phyloP scores from a whole-genome alignment of 1,139 yeast species.

The Lodderomyces orthopsilosis region DNA sequence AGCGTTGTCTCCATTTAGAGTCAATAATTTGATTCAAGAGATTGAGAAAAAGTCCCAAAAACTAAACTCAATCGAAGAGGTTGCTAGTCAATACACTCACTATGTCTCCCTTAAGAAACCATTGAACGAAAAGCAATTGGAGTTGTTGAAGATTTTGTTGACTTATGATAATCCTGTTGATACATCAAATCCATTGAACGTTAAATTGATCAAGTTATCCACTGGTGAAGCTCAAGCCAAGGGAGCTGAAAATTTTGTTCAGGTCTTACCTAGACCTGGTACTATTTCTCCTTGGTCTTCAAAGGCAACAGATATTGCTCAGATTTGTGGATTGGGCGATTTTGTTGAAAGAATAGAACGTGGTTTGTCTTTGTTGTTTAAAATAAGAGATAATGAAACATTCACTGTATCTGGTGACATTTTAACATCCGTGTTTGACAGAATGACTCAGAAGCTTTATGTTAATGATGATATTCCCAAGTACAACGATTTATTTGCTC shows the following conservation, averaged over 20 bases:
- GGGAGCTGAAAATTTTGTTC: slow-evolving; percentile 57
- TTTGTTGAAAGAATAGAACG: slow-evolving; percentile 84
- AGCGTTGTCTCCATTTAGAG: slow-evolving; percentile 59
- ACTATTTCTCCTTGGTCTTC: slow-evolving; percentile 99
- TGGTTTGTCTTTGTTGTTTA: slow-evolving; percentile 73
- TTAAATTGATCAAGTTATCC: slow-evolving; percentile 38
- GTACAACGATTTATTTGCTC: slow-evolving; percentile 69
- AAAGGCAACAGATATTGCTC: slow-evolving; percentile 92
- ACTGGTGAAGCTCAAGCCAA: slow-evolving; percentile 30
- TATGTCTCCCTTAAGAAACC: slow-evolving; percentile 60
- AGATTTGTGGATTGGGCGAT: slow-evolving; percentile 77
- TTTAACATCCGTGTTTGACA: slow-evolving; percentile 76
- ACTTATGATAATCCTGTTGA: slow-evolving; percentile 74
- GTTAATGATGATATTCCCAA: slow-evolving; percentile 53
- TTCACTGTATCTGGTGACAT: slow-evolving; percentile 43
- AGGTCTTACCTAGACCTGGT: slow-evolving; percentile 89
- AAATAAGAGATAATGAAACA: slow-evolving; percentile 67
- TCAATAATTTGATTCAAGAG: slow-evolving; percentile 52
- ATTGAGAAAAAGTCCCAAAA: slow-evolving; percentile 69
- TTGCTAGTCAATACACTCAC: slow-evolving; percentile 77
- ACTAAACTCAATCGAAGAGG: slow-evolving; percentile 57
- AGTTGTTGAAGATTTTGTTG: slow-evolving; percentile 61
- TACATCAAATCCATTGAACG: slow-evolving; percentile 44
- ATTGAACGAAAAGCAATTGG: slow-evolving; percentile 34
- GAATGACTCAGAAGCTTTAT: slow-evolving; percentile 87